Conservation (phyloP, 164 flowering plant genomes). For the Kalanchoe fedtschenkoi region DNA sequence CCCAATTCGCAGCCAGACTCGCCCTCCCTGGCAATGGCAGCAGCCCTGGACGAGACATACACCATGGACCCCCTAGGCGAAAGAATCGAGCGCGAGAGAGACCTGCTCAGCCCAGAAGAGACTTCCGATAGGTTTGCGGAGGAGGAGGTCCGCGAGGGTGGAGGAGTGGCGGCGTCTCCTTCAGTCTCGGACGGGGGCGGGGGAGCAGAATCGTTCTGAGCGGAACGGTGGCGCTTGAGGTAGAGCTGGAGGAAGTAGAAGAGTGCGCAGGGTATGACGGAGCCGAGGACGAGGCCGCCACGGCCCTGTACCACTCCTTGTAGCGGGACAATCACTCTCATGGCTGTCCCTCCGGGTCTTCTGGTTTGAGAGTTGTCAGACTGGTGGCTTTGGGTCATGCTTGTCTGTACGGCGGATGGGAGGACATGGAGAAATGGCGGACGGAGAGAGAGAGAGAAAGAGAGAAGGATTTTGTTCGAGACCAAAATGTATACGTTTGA, state of each 20-base stretch:
- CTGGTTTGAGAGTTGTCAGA: conserved; percentile 1
- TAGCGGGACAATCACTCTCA: conserved; percentile 88
- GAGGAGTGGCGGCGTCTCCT: conserved; percentile 12
- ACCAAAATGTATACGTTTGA: too few species aligned
- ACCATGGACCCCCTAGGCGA: conserved; percentile 55
- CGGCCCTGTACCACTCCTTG: conserved; percentile 80
- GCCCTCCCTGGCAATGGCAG: conserved; percentile 25
- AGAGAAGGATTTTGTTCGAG: not conserved
- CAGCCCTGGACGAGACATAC: conserved; percentile 52
- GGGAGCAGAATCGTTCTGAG: conserved; percentile 17
- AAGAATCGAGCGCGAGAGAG: conserved; percentile 35
- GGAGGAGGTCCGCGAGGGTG: conserved; percentile 27
- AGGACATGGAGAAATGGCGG: not conserved
- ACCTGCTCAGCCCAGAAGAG: conserved; percentile 28
- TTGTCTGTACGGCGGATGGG: not conserved
- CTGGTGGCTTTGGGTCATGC: conserved; percentile 10
- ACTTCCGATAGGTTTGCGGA: conserved; percentile 28
- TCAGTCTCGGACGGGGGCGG: conserved; percentile 7
- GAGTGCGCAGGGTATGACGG: conserved; percentile 86
- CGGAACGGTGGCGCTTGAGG: conserved; percentile 46
- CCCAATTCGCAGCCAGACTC: conserved; percentile 51
- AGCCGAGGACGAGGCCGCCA: conserved; percentile 80
- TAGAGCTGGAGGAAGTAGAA: conserved; percentile 82
- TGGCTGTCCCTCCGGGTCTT: conserved; percentile 40
- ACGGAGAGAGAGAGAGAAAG: not conserved